Base-by-base conservation (phyloP, 352 stramenopile species). In the Peronospora farinosa region DNA sequence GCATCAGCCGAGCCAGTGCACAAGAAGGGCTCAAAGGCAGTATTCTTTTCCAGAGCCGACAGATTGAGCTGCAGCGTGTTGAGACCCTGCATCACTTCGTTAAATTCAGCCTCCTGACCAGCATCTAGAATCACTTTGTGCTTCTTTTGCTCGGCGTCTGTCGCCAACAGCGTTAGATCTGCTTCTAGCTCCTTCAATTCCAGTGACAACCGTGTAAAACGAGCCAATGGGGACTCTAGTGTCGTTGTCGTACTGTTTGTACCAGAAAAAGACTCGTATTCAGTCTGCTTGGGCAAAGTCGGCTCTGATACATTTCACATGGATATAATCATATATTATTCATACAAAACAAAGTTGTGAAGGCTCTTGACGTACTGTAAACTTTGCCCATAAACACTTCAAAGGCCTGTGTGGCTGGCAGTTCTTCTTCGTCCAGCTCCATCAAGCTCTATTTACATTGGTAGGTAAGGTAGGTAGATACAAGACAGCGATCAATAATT, bases 301-400 rank as follows among this genome's bases (percentile, higher is more conserved):
- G 77, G 76, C 36, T 84, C 76, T 88, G 30, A 15, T 6, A n/a
- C n/a, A 50, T 40, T 11, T 37, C 8, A 47, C 16, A 45, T 10
- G 2, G 33, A 19, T 23, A 40, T 7, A 27, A 6, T 30, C 9
- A 43, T 28, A 40, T 16, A 51, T 23, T 43, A 40, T 39, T 23
- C 0, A 37, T 19, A 15, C 33, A 45, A 40, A 35, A 46, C 3
- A 12, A 2, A 25, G 7, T 27, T 7, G 38, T 3, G 7, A 11
- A 37, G 23, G 39, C 40, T 28, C 44, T 5, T 40, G 5, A 70
- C 63, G 55, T 40, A 89, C 78, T 87, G 65, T 89, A 89, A 31
- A 89, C 65, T 69, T 87, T 89, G 60, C 78, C 78, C 78, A 89
- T 89, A 44, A 89, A 89, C 5, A 72, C 78, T 43, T 87, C 78